Evolutionary conservation across 768 basidiomycete species (phyloP), one percentile per base, ranked within the genome.

Genomic region (Leccinum truebloodii): DNA sequence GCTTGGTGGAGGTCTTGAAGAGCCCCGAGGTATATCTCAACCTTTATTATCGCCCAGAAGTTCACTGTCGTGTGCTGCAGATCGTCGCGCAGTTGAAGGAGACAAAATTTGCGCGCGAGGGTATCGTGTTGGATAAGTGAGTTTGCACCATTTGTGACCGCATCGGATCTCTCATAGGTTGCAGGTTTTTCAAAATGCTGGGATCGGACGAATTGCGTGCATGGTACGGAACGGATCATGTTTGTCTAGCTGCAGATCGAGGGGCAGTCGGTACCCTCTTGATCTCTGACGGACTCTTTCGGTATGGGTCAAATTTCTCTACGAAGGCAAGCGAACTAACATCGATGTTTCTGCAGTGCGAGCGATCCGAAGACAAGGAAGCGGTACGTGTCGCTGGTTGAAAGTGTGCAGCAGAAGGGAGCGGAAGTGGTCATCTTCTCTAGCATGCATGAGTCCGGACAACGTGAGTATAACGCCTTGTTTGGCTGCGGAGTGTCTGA

Each of bases 361-460:
- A 92, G 86, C 66, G 88, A 97, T 63, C 88, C 91, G 5, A 75
- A 73, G 20, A 82, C 84, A 54, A 80, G 97, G 53, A 96, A 89
- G 71, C 86, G 83, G 71, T 98, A 92, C 67, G 95, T 99, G 34
- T 78, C 76, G 51, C 80, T 98, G 37, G 94, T 96, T 1, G 96
- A 99, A 74, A 86, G 85, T 37, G 94, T 98, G 16, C 87, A 89
- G 66, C 82, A 86, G 51, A 92, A 90, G 64, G 94, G 95, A 26
- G 96, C 88, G 26, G 95, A 98, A 70, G 95, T 95, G 6, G 80
- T 98, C 20, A 95, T 98, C 64, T 99, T 98, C 75, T 98, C 96
- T 4, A 98, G 95, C 69, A 98, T 99, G 97, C 97, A 99, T 71
- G 97, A 99, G 76, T 94, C 92, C 22, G 97, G 97, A 14, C 95